Conservation (phyloP, 2,329 filamentous ascomycete genomes). For the Dactylonectria macrodidyma region DNA sequence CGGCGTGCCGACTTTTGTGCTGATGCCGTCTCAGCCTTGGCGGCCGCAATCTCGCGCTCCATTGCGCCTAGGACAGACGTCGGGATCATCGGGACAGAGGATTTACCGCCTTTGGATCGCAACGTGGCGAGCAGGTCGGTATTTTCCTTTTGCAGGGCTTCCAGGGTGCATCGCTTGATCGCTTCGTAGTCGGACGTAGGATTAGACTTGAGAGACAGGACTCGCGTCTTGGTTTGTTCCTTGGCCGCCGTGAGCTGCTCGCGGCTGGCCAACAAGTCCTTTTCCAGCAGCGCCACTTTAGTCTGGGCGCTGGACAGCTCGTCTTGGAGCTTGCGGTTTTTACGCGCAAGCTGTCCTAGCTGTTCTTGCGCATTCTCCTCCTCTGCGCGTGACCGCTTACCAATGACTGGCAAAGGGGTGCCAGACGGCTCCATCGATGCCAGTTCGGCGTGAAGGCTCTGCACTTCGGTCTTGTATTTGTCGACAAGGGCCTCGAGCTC, state of each 20-base stretch:
- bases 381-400: slow-evolving; percentile 77
- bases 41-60: slow-evolving; percentile 81
- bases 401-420: slow-evolving; percentile 58
- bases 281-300: slow-evolving; percentile 78
- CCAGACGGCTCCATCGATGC: slow-evolving; percentile 70
- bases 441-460: slow-evolving; percentile 82
- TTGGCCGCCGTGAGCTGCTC: slow-evolving; percentile 79
- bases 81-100: slow-evolving; percentile 77
- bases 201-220: slow-evolving; percentile 91
- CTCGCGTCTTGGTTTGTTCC: slow-evolving; percentile 81
- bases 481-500: slow-evolving; percentile 91
- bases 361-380: slow-evolving; percentile 78
- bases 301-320: slow-evolving; percentile 80
- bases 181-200: slow-evolving; percentile 89
- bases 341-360: slow-evolving; percentile 86
- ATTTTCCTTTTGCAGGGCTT: slow-evolving; percentile 86
- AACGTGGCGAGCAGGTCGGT: slow-evolving; percentile 84
- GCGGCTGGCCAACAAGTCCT: slow-evolving; percentile 80
- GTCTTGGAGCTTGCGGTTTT: slow-evolving; percentile 88
- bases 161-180: slow-evolving; percentile 85
- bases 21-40: slow-evolving; percentile 77
- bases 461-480: slow-evolving; percentile 86
- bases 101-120: slow-evolving; percentile 57
- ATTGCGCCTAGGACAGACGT: slow-evolving; percentile 81
- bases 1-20: slow-evolving; percentile 88